A percentile compares a stretch with the other conserved stretches of the same genome.
phyloP scores from a whole-genome alignment of 352 stramenopile species.

The Pythium insidiosum region DNA sequence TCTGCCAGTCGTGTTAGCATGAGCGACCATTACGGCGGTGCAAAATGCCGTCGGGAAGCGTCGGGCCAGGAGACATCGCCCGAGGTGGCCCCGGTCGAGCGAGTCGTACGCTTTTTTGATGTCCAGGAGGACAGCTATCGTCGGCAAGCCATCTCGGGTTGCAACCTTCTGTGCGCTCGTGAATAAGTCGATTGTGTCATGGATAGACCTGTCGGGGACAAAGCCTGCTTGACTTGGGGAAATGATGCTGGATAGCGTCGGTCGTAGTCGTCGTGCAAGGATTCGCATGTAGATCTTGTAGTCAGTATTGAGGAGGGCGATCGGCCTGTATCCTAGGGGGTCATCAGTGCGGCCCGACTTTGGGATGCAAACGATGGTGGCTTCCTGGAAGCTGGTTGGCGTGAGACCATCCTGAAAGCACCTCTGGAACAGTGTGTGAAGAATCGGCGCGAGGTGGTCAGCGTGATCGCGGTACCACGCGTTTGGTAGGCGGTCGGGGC shows the following conservation, averaged over 20 bases:
- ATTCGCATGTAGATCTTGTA: conserved; percentile 9
- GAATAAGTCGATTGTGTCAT: conserved; percentile 6
- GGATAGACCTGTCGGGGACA: conserved; percentile 5
- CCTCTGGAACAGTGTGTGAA: conserved; percentile 2
- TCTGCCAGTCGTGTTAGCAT: neutral
- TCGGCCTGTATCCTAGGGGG: conserved; percentile 3
- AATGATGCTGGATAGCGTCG: neutral
- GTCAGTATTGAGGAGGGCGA: conserved; percentile 10
- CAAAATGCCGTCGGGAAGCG: neutral
- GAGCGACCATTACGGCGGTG: neutral
- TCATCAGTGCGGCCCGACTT: neutral
- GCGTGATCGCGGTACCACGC: conserved; percentile 9
- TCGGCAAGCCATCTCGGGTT: neutral
- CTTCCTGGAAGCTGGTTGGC: neutral
- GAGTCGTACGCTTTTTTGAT: conserved; percentile 13
- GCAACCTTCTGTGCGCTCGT: neutral
- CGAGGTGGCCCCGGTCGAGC: neutral
- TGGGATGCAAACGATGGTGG: neutral
- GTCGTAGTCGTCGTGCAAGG: neutral
- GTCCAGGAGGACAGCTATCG: conserved; percentile 5
- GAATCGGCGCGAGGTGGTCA: neutral
- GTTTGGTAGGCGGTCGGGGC: conserved; percentile 6
- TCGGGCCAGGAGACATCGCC: neutral
- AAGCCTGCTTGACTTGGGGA: neutral
- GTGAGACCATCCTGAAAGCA: neutral